A percentile compares a stretch with the other conserved stretches of the same genome.
Evolutionary conservation across 805 yeast genomes (phyloP).

Genomic region (Lachancea cidri): DNA sequence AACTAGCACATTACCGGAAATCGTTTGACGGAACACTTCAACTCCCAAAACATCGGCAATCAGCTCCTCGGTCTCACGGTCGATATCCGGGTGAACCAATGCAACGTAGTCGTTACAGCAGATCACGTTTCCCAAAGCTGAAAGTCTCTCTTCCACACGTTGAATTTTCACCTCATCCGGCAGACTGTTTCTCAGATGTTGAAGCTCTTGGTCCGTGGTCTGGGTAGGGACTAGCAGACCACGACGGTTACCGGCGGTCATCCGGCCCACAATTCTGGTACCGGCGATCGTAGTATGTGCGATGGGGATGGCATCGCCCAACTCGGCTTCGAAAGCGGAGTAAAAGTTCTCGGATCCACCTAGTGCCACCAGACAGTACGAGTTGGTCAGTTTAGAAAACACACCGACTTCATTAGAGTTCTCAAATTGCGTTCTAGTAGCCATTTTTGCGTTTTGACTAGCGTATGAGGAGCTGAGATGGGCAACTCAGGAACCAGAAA

Average conservation of each 20-base stretch:
- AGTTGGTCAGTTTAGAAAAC: conserved; percentile 89
- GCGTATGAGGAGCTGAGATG: neutral
- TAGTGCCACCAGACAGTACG: conserved; percentile 92
- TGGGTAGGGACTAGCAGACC: conserved; percentile 96
- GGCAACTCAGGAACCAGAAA: neutral
- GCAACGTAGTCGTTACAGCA: conserved; percentile 99
- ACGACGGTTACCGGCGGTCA: conserved; percentile 98
- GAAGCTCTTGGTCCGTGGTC: conserved; percentile 96
- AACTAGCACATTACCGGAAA: conserved; percentile 95
- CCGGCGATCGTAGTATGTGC: conserved; percentile 98
- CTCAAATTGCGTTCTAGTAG: conserved; percentile 74
- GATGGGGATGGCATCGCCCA: conserved; percentile 94
- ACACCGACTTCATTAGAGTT: conserved; percentile 91
- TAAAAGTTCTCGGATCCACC: conserved; percentile 89
- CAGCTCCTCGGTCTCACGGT: conserved; percentile 97
- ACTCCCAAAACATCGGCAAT: conserved; percentile 98
- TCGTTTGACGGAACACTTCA: conserved; percentile 98
- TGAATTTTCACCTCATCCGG: conserved; percentile 95
- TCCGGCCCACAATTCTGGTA: conserved; percentile 94
- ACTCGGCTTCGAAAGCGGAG: conserved; percentile 95
- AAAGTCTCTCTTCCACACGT: conserved; percentile 94
- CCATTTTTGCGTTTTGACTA: conserved; percentile 37
- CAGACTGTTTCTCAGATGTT: conserved; percentile 92
- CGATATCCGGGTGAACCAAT: conserved; percentile 97
- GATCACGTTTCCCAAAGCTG: conserved; percentile 95